phyloP scores from a whole-genome alignment of 2,329 filamentous ascomycete species.

The Stachybotrys chartarum region DNA sequence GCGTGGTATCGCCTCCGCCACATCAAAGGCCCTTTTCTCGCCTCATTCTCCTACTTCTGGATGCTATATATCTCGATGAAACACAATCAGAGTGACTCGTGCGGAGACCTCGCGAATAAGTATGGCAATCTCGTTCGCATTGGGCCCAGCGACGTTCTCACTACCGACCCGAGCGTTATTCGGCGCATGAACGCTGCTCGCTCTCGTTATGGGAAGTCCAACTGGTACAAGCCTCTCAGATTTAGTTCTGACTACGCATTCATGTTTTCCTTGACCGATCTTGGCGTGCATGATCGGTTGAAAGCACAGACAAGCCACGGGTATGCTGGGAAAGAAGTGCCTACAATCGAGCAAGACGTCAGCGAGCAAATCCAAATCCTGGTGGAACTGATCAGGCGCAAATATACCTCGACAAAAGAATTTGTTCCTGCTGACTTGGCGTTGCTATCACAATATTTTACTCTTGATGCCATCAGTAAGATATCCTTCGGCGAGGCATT shows the following conservation, averaged over 20 bases:
- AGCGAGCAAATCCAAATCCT: not conserved
- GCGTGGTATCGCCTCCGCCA: slow-evolving; percentile 2
- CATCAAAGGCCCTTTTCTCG: slow-evolving; percentile 1
- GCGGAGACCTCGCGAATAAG: not conserved
- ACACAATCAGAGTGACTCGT: not conserved
- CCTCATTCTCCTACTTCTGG: slow-evolving; percentile 16
- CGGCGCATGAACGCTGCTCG: not conserved
- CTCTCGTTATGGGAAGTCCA: not conserved
- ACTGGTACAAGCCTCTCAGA: not conserved
- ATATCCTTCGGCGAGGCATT: slow-evolving; percentile 38
- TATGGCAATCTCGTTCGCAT: slow-evolving; percentile 1
- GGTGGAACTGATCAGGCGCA: not conserved
- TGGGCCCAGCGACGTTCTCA: not conserved
- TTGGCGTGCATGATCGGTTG: not conserved
- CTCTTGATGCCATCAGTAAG: slow-evolving; percentile 41
- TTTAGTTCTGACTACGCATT: not conserved
- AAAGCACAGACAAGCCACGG: not conserved
- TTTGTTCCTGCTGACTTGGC: not conserved
- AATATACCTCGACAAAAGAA: not conserved
- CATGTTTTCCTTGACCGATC: not conserved
- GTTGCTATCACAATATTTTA: slow-evolving; percentile 32
- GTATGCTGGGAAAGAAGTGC: not conserved
- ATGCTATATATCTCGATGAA: slow-evolving; percentile 27
- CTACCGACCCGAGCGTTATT: not conserved
- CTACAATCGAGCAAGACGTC: not conserved